Base-by-base conservation (phyloP, 2,329 filamentous ascomycete species). In the Laburnicola sp. region DNA sequence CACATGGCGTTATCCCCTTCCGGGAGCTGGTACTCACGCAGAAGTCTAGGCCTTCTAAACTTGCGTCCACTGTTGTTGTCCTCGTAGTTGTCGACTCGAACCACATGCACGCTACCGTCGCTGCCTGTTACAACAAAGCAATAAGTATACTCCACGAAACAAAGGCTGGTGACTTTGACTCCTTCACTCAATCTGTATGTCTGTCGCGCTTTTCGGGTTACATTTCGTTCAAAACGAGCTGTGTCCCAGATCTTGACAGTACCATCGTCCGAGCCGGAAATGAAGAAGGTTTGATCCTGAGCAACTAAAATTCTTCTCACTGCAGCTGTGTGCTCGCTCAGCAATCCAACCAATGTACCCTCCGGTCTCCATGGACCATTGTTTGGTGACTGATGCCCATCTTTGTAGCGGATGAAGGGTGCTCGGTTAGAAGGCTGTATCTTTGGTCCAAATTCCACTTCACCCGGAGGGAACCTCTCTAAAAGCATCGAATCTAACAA, bases 171-270 rank as follows among this genome's bases (percentile, higher is more conserved):
- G 2, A 97, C 88, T 52, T 84, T 87, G 0, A 86, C 82, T 1
- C 86, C 87, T 1, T 82, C 74, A 0, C 81, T 82, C 62, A 97
- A 89, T 50, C 81, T 86, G 74, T 97, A 88, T 0, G 89, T 95
- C 66, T 95, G 89, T 22, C 93, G 83, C 26, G 94, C 91, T 37
- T 91, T 85, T 63, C 96, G 88, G 0, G 89, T 88, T 43, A 97
- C 85, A 68, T 97, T 97, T 38, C 91, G 87, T 74, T 99, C 94
- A 5, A 99, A 80, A 23, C 94, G 83, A 25, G 86, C 86, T 25
- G 91, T 88, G 74, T 99, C 94, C 94, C 94, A 99, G 4, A 99
- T 82, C 66, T 90, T 96, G 50, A 97, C 89, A 5, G 83, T 85
- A 2, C 94, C 90, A 72, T 99, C 94, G 64, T 96, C 90, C 7